These are phyloP conservation scores for Boechera retrofracta DNA, from an alignment of 345 rosid species.

Conservation along the genomic window DNA sequence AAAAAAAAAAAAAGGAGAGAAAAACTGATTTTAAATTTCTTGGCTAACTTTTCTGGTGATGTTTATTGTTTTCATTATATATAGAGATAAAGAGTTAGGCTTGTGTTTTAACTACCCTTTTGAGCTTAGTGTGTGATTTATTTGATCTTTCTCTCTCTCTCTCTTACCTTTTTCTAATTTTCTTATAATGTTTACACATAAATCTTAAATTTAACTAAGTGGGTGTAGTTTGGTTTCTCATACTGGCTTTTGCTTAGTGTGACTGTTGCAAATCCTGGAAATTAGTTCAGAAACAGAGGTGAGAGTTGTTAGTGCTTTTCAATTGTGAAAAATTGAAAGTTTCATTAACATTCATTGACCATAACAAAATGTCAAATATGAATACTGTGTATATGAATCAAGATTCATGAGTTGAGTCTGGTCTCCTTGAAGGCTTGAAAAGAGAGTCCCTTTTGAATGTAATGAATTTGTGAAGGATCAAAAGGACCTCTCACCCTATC, in stretches of 20 bases:
- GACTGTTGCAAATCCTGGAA: not conserved
- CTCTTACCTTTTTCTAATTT: no score
- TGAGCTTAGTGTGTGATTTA: constrained; percentile 21
- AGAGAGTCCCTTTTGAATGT: constrained; percentile 61
- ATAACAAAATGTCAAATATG: not conserved
- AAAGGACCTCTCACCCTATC: constrained; percentile 86
- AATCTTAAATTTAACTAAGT: no score
- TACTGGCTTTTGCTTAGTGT: not conserved
- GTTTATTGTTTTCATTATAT: constrained; percentile 15
- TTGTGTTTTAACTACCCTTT: constrained; percentile 9
- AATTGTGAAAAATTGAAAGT: no score
- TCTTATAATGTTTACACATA: no score
- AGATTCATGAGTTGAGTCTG: not conserved
- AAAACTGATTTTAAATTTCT: not conserved
- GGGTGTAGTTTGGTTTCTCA: no score
- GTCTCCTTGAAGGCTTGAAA: constrained; percentile 55
- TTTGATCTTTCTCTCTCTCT: not conserved
- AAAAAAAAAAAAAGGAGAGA: not conserved
- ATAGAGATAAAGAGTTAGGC: constrained; percentile 23
- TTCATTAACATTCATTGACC: not conserved
- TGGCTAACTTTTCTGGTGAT: constrained; percentile 24
- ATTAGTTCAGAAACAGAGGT: not conserved
- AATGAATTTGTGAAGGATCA: constrained; percentile 68
- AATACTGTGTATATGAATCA: no score
- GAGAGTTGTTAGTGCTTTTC: not conserved